Conservation (phyloP, 179 eudicot genomes). For the Spinacia oleracea region DNA sequence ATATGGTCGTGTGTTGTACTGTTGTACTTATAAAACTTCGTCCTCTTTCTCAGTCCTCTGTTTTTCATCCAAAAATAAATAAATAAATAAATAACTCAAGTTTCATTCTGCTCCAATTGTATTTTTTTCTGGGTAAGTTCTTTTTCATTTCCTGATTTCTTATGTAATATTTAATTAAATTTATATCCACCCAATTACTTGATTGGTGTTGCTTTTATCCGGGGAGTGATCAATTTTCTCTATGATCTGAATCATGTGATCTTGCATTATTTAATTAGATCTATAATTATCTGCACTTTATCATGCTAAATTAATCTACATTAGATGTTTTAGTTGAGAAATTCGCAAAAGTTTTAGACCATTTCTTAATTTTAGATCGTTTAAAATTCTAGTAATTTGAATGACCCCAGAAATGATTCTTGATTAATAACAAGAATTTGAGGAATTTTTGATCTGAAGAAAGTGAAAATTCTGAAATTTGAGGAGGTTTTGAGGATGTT, state of each 20-base stretch:
- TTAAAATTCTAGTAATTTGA: neutral
- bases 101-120: neutral
- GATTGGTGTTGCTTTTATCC: neutral
- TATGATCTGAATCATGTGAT: neutral
- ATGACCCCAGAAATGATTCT: neutral
- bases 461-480: neutral
- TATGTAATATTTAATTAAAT: neutral
- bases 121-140: neutral
- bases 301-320: neutral
- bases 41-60: neutral
- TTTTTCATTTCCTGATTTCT: neutral
- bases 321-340: neutral
- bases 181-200: neutral
- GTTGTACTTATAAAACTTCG: neutral
- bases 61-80: neutral
- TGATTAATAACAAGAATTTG: neutral
- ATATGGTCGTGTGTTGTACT: too few relatives aligned
- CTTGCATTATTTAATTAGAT: neutral
- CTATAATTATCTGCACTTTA: neutral
- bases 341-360: neutral
- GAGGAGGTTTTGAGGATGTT: neutral
- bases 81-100: neutral
- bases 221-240: neutral
- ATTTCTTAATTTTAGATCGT: neutral
- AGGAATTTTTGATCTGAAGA: neutral